Percentiles rank a stretch among this genome's conserved stretches.
Conservation (phyloP, 2,329 filamentous ascomycete genomes). For the Bipolaris gigantea region DNA sequence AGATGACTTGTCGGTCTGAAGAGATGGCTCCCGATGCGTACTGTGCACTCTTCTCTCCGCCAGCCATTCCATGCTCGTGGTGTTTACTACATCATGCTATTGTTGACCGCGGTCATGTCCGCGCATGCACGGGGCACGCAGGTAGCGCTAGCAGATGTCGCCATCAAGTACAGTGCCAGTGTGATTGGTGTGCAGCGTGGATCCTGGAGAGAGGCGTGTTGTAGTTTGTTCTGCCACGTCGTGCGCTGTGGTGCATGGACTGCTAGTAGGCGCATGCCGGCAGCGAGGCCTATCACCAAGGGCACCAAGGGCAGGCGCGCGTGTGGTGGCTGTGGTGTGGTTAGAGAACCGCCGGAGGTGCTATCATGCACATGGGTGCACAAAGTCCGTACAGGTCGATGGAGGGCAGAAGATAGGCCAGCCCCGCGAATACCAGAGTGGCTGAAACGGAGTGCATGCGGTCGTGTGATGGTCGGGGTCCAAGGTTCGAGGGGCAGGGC, state of each 20-base stretch:
- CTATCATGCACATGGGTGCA: neutral
- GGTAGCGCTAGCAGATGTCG: neutral
- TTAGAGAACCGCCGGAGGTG: neutral
- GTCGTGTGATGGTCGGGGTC: neutral
- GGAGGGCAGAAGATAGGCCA: neutral
- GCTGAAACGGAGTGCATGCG: neutral
- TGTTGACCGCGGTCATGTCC: neutral
- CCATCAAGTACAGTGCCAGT: neutral
- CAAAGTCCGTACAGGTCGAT: too few species aligned
- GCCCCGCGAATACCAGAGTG: neutral
- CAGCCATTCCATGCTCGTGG: neutral
- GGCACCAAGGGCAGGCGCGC: slow-evolving; percentile 9
- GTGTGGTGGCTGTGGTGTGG: neutral
- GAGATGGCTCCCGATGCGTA: too few species aligned
- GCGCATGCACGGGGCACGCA: too few species aligned
- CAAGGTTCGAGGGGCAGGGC: neutral
- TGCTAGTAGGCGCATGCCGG: neutral
- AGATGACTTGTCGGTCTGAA: neutral
- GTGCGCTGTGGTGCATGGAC: slow-evolving; percentile 7
- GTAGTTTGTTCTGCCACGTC: slow-evolving; percentile 7
- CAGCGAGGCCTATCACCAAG: slow-evolving; percentile 5
- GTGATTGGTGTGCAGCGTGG: slow-evolving; percentile 3
- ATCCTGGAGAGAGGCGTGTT: slow-evolving; percentile 1
- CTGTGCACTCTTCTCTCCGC: neutral
- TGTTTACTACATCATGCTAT: neutral